phyloP scores from a whole-genome alignment of 768 basidiomycete species.

The Auricularia sp. region DNA sequence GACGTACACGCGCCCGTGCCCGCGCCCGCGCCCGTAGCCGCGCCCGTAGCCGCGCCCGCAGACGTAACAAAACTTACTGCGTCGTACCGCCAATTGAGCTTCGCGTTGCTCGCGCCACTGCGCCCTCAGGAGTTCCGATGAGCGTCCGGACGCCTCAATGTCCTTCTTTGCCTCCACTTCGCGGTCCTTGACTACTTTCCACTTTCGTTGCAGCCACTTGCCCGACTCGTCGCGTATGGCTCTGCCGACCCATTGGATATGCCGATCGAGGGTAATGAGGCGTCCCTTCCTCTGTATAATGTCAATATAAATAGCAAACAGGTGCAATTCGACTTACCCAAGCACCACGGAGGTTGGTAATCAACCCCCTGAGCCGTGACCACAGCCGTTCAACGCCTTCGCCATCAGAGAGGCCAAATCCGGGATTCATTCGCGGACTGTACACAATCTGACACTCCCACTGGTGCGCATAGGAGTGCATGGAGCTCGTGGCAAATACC shows the following conservation, averaged over 20 bases:
- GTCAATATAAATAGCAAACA: background rate
- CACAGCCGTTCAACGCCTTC: slow-evolving; percentile 1
- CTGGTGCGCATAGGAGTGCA: slow-evolving; percentile 4
- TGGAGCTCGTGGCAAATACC: background rate
- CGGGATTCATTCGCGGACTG: background rate
- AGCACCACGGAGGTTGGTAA: background rate
- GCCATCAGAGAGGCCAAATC: background rate
- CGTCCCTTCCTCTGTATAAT: slow-evolving; percentile 14
- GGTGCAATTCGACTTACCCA: background rate
- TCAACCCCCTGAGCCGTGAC: background rate
- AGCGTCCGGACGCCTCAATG: slow-evolving; percentile 13
- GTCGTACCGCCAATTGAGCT: slow-evolving; percentile 20
- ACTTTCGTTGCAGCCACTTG: slow-evolving; percentile 20
- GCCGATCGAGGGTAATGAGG: slow-evolving; percentile 27
- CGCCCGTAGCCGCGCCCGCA: no score
- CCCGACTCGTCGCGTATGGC: slow-evolving; percentile 23
- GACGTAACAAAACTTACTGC: slow-evolving; percentile 16
- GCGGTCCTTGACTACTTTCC: slow-evolving; percentile 11
- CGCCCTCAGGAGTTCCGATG: slow-evolving; percentile 12
- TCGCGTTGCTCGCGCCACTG: slow-evolving; percentile 26
- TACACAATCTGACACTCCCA: slow-evolving; percentile 1
- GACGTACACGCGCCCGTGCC: no score
- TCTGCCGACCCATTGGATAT: slow-evolving; percentile 16
- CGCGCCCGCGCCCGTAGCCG: no score
- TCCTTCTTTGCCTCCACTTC: slow-evolving; percentile 6